Percentiles rank a stretch among this genome's conserved stretches.
Conservation (phyloP, 305 asterid genomes). For the Solanum hybrid region DNA sequence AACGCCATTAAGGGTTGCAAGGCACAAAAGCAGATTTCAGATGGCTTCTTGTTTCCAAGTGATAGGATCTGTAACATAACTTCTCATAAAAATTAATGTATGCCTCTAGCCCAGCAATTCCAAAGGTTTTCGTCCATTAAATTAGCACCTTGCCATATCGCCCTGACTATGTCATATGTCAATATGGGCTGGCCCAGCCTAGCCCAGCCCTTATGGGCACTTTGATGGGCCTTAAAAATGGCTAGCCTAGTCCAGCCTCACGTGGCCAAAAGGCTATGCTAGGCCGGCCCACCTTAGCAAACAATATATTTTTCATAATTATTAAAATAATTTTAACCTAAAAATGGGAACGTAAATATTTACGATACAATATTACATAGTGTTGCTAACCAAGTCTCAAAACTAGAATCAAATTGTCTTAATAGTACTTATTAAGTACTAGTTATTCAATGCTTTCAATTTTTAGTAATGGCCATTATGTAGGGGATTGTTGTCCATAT, state of each 20-base stretch:
- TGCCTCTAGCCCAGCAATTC: not conserved
- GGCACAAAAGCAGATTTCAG: constrained; percentile 1
- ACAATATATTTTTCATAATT: not conserved
- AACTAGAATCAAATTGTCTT: not conserved
- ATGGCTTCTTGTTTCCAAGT: not conserved
- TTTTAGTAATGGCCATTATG: not conserved
- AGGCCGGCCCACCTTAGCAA: not conserved
- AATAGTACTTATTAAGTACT: not conserved
- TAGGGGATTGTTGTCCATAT: not conserved
- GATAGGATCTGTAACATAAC: not conserved
- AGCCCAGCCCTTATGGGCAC: not conserved
- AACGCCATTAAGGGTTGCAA: not conserved
- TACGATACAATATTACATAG: not conserved
- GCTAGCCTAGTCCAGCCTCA: not conserved
- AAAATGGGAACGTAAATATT: not conserved
- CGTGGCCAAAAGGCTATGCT: not conserved
- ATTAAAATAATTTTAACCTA: not conserved
- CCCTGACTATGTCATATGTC: not conserved
- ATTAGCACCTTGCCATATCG: not conserved
- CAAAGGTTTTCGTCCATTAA: not conserved
- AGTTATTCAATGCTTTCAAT: not conserved
- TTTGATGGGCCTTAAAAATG: not conserved
- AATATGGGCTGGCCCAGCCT: not conserved
- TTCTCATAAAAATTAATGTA: not conserved
- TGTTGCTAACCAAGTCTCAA: not conserved